Conservation (phyloP, 805 yeast species). For the Ogataea ganodermae region DNA sequence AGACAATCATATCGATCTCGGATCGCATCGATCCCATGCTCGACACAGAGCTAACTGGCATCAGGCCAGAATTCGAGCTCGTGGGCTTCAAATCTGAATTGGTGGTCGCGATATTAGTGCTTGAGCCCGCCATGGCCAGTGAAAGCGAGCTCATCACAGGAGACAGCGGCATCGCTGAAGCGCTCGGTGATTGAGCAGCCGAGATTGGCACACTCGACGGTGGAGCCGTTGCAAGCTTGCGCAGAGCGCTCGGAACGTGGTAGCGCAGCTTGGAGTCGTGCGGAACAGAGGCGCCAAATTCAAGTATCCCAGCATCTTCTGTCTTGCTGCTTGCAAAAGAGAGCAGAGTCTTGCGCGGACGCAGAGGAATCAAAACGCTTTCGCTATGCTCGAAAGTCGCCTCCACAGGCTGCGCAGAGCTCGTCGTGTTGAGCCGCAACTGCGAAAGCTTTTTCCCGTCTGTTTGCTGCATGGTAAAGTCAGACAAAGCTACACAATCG, state of each 20-base stretch:
- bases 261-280: conserved; percentile 17
- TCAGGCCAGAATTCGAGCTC: conserved; percentile 7
- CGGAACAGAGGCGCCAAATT: conserved; percentile 7
- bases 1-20: conserved; percentile 5
- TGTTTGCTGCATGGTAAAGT: conserved; percentile 12
- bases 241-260: conserved; percentile 22
- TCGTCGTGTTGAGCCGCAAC: conserved; percentile 17
- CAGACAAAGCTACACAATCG: conserved; percentile 14
- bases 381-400: background rate
- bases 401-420: background rate
- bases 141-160: conserved; percentile 12
- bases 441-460: conserved; percentile 21
- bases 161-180: conserved; percentile 10
- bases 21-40: conserved; percentile 12
- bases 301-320: conserved; percentile 18
- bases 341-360: conserved; percentile 20
- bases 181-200: conserved; percentile 8
- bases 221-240: conserved; percentile 15
- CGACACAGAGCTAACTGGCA: conserved; percentile 14
- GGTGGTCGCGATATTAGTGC: background rate
- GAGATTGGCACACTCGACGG: conserved; percentile 6
- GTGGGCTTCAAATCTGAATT: background rate
- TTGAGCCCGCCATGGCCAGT: background rate
- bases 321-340: conserved; percentile 18
- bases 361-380: conserved; percentile 14